Evolutionary conservation across 202 grass and related monocot genomes (phyloP), one percentile per base, ranked within the genome.

Genomic region (Alloteropsis angusta): DNA sequence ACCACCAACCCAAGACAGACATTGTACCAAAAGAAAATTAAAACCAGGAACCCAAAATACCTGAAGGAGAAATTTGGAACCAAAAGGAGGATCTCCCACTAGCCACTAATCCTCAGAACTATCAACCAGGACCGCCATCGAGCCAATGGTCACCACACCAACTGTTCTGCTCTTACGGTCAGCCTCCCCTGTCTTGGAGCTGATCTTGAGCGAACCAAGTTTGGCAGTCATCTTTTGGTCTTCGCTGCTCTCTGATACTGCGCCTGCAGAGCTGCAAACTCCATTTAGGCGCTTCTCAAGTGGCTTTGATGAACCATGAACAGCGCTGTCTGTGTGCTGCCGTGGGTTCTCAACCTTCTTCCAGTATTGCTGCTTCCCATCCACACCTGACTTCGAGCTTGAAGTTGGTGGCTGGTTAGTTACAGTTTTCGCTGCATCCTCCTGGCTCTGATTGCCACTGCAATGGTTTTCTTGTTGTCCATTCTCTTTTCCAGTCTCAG

Each of bases 71-170:
- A 56, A 68, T 32, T n/a, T 11, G 6, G 19, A 1, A 43, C 18
- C 28, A 55, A 79, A 59, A 46, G n/a, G 16, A 5, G 36, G 30
- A 75, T 23, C 38, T 9, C 73, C 68, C 34, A 52, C 61, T 86
- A 77, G 36, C 68, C 60, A 64, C 30, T 49, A 70, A 4, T 30
- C 44, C 25, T 60, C 80, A 45, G 44, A 65, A 50, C 73, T 72
- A 30, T 65, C 80, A 44, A 93, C 83, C 66, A 72, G 42, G 32
- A 98, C 81, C 2, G 88, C 87, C 92, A 98, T 74, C 0, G 95
- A 94, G 52, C 95, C 95, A 26, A 98, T 89, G 6, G 79, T 97
- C 42, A 94, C 87, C 25, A 94, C 84, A 81, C 90, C 65, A 64
- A 54, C 47, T 36, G 67, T 48, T 46, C 6, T 19, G 75, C 60